Evolutionary conservation across 768 basidiomycete genomes (phyloP), one percentile per base, ranked within the genome.

Genomic region (Aureoboletus auriporus): DNA sequence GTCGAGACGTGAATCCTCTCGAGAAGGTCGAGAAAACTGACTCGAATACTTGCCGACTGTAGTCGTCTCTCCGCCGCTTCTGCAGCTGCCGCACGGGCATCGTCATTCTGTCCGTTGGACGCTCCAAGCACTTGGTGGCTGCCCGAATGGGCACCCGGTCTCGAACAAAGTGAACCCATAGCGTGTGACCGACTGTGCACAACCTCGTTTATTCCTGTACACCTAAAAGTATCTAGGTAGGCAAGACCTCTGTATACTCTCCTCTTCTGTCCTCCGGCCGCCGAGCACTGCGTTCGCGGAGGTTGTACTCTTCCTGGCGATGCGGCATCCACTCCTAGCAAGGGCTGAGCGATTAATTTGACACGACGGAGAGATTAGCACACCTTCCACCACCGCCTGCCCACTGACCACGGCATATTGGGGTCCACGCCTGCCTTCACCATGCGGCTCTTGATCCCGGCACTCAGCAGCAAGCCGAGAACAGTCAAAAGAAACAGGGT

Each of bases 401-500:
- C 76, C 53, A 71, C 68, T 47, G 74, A 70, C 85, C 86, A 88
- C 16, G 82, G 73, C 49, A 82, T 64, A 55, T 76, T 79, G 34
- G 80, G 72, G 55, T 80, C 76, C 39, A 89, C 68, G 23, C 87
- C 89, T 40, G 86, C 88, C 64, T 85, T 89, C 50, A 84, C 62
- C 80, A 93, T 87, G 52, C 87, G 79, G 57, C 75, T 83, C 71
- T 87, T 89, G 61, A 95, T 80, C 12, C 90, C 90, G 30, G 91
- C 90, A 43, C 81, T 85, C 23, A 95, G 73, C 37, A 95, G 71
- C 48, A 95, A 77, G 17, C 90, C 91, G 57, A 94, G 85, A 26
- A 96, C 85, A 28, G 84, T 88, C 54, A 96, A 70, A 27, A 95
- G 74, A 72, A 95, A 96, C 44, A 94, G 73, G 14, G 92, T 93